Percentiles rank a stretch among this genome's conserved stretches.
phyloP scores from a whole-genome alignment of 257 asterid genomes.

The Phtheirospermum japonicum region DNA sequence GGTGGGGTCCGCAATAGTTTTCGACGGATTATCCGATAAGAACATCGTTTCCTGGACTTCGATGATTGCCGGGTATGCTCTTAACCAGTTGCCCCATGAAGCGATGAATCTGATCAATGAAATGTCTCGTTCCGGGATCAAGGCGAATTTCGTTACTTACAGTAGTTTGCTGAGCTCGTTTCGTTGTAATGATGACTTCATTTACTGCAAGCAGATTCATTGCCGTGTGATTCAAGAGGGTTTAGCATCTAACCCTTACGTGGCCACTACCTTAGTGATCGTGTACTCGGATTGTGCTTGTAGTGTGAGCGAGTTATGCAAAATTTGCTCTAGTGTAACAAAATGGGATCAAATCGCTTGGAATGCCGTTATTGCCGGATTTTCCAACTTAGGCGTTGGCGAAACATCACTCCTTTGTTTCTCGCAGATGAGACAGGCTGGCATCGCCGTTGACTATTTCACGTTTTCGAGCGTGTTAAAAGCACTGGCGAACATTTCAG shows the following conservation, averaged over 20 bases:
- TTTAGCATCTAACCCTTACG: constrained; percentile 37
- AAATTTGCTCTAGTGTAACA: constrained; percentile 32
- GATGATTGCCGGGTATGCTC: constrained; percentile 52
- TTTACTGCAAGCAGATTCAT: constrained; percentile 52
- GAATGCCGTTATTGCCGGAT: constrained; percentile 67
- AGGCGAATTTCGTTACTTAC: constrained; percentile 42
- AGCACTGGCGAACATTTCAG: constrained; percentile 49
- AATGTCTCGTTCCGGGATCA: constrained; percentile 40
- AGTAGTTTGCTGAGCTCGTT: constrained; percentile 49
- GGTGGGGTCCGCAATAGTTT: constrained; percentile 47
- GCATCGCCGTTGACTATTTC: constrained; percentile 38
- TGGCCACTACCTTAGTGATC: constrained; percentile 43
- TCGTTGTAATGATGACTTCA: constrained; percentile 38
- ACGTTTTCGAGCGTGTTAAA: constrained; percentile 54
- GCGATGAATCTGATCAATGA: constrained; percentile 46
- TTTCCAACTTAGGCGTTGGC: constrained; percentile 45
- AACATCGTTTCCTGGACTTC: constrained; percentile 52
- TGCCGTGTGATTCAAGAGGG: constrained; percentile 51
- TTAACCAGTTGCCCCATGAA: constrained; percentile 26
- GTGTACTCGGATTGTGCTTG: constrained; percentile 49
- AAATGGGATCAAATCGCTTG: constrained; percentile 59
- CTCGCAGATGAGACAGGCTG: constrained; percentile 42
- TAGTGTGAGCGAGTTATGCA: constrained; percentile 37
- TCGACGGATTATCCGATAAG: constrained; percentile 40
- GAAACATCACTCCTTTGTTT: constrained; percentile 49